Base-by-base conservation (phyloP, 164 flowering plant genomes). In the Paratinospora sagittata region DNA sequence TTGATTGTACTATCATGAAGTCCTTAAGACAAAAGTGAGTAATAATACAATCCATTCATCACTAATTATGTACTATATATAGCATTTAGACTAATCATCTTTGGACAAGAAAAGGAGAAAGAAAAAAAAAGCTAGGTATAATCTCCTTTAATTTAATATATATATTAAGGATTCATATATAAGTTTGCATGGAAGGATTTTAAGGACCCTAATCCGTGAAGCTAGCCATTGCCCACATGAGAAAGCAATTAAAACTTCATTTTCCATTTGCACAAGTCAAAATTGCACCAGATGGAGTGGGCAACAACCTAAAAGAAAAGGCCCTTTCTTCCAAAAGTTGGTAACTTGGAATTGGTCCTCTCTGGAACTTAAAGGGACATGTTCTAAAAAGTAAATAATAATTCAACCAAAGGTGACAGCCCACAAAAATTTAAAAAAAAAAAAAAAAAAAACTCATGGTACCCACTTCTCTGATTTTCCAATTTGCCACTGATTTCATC, bases 201-300 rank as follows among this genome's bases (percentile, higher is more conserved):
- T 49, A 49, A 17, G 57, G 6, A 14, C 57, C 19, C 19, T 49
- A 10, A 49, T 14, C 57, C 1, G 57, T 13, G 57, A 19, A 49
- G 57, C 19, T 49, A 8, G 6, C 3, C 39, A 17, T 17, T 10
- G 57, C 57, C 57, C 57, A 10, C 57, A 49, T 49, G 3, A 52
- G 58, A 52, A 52, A 52, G 58, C 58, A 52, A n/a, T n/a, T n/a
- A n/a, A n/a, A n/a, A 52, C 58, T 52, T 52, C 58, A 52, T 52
- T 52, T 60, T 60, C 30, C 30, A 60, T 23, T 23, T 11, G 12
- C 23, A 60, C 27, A 60, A 60, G 30, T 23, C 11, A 58, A 58
- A 58, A 58, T 49, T 49, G 57, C 19, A 49, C 19, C 57, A 58
- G 27, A 8, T 10, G 30, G 27, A 9, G 63, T 23, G 63, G 27